Percentiles rank a stretch among this genome's conserved stretches.
Evolutionary conservation across 2,329 filamentous ascomycete genomes (phyloP).

Genomic region (Colletotrichum destructivum): DNA sequence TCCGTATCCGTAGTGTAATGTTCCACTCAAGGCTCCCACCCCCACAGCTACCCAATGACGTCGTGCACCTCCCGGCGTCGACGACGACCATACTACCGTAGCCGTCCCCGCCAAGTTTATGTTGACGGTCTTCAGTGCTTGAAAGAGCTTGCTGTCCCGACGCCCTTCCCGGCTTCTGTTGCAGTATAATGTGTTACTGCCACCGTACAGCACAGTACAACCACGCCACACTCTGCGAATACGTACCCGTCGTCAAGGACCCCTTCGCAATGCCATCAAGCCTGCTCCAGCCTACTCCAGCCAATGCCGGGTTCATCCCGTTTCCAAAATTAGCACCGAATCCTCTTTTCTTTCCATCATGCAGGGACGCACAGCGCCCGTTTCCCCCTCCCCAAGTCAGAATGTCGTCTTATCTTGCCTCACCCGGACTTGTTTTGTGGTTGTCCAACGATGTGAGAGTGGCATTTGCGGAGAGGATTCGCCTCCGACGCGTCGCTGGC

Average conservation of each 20-base stretch:
- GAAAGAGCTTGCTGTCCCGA: slow-evolving; percentile 35
- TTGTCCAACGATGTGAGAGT: slow-evolving; percentile 17
- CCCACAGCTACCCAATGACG: slow-evolving; percentile 42
- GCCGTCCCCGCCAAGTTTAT: slow-evolving; percentile 39
- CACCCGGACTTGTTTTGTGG: neutral
- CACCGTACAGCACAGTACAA: neutral
- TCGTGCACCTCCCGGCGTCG: slow-evolving; percentile 35
- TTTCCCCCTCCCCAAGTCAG: slow-evolving; percentile 18
- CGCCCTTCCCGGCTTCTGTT: slow-evolving; percentile 32
- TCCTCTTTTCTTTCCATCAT: slow-evolving; percentile 19
- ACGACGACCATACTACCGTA: slow-evolving; percentile 22
- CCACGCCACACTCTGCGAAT: slow-evolving; percentile 17
- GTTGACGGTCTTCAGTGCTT: slow-evolving; percentile 33
- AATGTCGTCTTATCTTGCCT: slow-evolving; percentile 29
- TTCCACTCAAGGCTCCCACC: slow-evolving; percentile 33
- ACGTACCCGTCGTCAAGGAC: slow-evolving; percentile 29
- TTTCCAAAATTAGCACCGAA: slow-evolving; percentile 42
- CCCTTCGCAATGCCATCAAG: slow-evolving; percentile 33
- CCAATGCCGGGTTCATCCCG: slow-evolving; percentile 39
- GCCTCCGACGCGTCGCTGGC: slow-evolving; percentile 12
- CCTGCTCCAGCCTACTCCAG: slow-evolving; percentile 10
- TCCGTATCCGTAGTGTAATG: slow-evolving; percentile 1
- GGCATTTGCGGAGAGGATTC: slow-evolving; percentile 19
- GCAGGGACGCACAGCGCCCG: slow-evolving; percentile 33
- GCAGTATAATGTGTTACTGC: neutral